A percentile compares a stretch with the other conserved stretches of the same genome.
phyloP scores from a whole-genome alignment of 1,284 basidiomycete species.

The Heterobasidion parviporum region DNA sequence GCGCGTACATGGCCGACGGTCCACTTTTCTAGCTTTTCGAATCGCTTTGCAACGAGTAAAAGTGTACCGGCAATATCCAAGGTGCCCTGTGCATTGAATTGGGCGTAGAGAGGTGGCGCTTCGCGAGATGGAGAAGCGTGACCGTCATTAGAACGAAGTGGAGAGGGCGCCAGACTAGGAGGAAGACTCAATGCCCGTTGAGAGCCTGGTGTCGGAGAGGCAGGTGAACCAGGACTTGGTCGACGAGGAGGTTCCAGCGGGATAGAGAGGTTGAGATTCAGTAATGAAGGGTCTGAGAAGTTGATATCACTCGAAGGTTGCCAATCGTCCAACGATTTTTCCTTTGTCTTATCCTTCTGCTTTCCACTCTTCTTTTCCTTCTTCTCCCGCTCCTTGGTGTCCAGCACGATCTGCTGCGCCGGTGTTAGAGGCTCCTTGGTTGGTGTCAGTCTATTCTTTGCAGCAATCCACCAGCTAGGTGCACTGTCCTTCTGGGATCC shows the following conservation, averaged over 20 bases:
- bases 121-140: constrained; percentile 51
- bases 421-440: constrained; percentile 71
- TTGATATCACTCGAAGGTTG: constrained; percentile 42
- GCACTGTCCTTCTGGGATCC: constrained; percentile 49
- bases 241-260: constrained; percentile 27
- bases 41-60: constrained; percentile 58
- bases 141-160: constrained; percentile 37
- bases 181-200: constrained; percentile 35
- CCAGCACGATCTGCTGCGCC: constrained; percentile 69
- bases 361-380: constrained; percentile 40
- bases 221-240: constrained; percentile 38
- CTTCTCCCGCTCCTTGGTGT: constrained; percentile 56
- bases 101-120: constrained; percentile 62
- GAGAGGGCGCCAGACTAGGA: constrained; percentile 51
- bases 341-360: constrained; percentile 26
- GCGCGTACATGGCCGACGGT: constrained; percentile 75
- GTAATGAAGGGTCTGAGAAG: constrained; percentile 44
- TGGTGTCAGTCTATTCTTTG: constrained; percentile 68
- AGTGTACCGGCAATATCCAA: constrained; percentile 66
- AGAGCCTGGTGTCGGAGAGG: constrained; percentile 48
- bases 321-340: constrained; percentile 35
- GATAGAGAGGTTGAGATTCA: constrained; percentile 28
- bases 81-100: constrained; percentile 59
- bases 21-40: constrained; percentile 83
- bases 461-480: constrained; percentile 55